Evolutionary conservation across 2,329 filamentous ascomycete genomes (phyloP), one percentile per base, ranked within the genome.

Genomic region (Botrytis medusae): DNA sequence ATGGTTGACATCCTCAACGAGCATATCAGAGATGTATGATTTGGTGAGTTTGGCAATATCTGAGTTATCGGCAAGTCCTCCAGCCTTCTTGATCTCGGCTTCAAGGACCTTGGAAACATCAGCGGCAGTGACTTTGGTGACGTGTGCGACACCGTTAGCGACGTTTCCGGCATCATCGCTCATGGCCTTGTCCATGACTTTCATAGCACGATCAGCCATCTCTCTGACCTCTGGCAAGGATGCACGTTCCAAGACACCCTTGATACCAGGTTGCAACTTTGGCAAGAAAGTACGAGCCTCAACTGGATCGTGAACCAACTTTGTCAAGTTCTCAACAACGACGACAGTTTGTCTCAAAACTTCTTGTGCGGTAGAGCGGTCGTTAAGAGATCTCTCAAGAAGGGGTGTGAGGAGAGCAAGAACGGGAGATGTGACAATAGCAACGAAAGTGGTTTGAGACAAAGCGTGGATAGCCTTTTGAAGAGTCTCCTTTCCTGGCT

Each of bases 371-470:
- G 96, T 99, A 25, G 89, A 89, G 14, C 95, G 96, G 75, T 91
- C 95, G 86, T 98, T 98, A 75, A 99, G 88, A 29, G 95, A 94
- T 78, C 96, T 92, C 85, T 98, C 96, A 42, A 99, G 90, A 78
- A 98, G 92, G 63, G 96, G 96, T 2, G 96, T 99, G 72, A 99
- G 88, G 72, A 99, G 90, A 29, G 96, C 96, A 73, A 99, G 89
- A 8, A 98, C 95, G 16, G 96, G 96, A 14, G 95, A 98, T 20
- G 94, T 98, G 78, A 99, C 96, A 76, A 97, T 88, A 72, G 96
- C 95, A 71, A 99, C 96, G 78, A 99, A 99, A n/a, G 96, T 99
- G 18, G 96, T 99, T 85, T 97, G 94, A 6, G 95, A 98, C 63
- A 99, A 87, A 63, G 95, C 96, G 81, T 98, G 96, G 77, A 99